phyloP scores from a whole-genome alignment of 2,329 filamentous ascomycete species.

The Acarospora socialis region DNA sequence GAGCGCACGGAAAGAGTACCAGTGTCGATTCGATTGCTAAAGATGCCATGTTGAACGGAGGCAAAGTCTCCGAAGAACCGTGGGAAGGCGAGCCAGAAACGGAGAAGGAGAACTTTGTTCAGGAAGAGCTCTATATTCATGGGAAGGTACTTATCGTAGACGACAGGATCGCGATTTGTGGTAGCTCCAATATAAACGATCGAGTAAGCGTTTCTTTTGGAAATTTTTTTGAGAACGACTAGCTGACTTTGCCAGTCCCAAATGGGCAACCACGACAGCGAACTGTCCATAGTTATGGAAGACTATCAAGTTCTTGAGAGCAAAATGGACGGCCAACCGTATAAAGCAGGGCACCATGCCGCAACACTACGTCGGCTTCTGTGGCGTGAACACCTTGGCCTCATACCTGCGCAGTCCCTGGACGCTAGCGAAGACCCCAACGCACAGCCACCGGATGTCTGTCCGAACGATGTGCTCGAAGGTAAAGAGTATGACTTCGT shows the following conservation, averaged over 20 bases:
- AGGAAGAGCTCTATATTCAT: slow-evolving; percentile 93
- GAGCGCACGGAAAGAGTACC: slow-evolving; percentile 25
- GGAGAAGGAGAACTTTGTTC: slow-evolving; percentile 79
- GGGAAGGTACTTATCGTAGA: slow-evolving; percentile 75
- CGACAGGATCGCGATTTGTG: slow-evolving; percentile 68
- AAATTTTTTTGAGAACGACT: slow-evolving; percentile 19
- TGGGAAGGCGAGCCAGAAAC: slow-evolving; percentile 64
- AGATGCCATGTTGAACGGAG: slow-evolving; percentile 62
- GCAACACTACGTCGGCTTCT: slow-evolving; percentile 69
- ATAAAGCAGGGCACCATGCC: slow-evolving; percentile 60
- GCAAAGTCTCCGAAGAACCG: slow-evolving; percentile 49
- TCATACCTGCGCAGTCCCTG: slow-evolving; percentile 57
- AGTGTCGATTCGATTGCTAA: slow-evolving; percentile 56
- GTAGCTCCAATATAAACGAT: slow-evolving; percentile 57
- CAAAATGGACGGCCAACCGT: slow-evolving; percentile 58
- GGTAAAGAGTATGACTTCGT: slow-evolving; percentile 55
- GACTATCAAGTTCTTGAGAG: slow-evolving; percentile 57
- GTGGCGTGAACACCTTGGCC: slow-evolving; percentile 82
- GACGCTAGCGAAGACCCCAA: slow-evolving; percentile 56
- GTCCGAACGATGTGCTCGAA: slow-evolving; percentile 60
- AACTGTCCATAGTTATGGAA: slow-evolving; percentile 81
- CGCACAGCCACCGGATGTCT: slow-evolving; percentile 57
- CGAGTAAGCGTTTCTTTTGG: slow-evolving; percentile 26
- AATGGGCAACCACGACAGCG: slow-evolving; percentile 70
- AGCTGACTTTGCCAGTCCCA: slow-evolving; percentile 52